Conservation (phyloP, 2,329 filamentous ascomycete genomes). For the Magnaporthiopsis rhizophila region DNA sequence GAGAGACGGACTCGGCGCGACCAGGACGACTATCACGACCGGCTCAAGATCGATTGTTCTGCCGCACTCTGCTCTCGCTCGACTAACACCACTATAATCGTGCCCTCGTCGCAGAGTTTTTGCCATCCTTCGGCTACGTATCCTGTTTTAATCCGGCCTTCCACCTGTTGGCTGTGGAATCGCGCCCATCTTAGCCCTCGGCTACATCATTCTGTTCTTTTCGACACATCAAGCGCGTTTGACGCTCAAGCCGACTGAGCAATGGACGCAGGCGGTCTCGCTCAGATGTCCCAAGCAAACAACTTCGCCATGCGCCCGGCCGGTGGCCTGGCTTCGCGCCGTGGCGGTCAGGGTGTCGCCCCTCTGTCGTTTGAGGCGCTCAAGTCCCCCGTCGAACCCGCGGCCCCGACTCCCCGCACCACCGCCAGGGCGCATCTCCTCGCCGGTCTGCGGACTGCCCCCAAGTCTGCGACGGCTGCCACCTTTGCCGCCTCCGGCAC, state of each 20-base stretch:
- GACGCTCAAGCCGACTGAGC: conserved; percentile 27
- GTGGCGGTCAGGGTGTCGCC: conserved; percentile 84
- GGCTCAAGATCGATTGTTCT: conserved; percentile 5
- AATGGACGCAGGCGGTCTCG: conserved; percentile 97
- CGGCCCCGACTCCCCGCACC: conserved; percentile 76
- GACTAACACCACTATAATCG: conserved; percentile 1
- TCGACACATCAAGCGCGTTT: neutral
- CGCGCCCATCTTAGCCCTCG: conserved; percentile 3
- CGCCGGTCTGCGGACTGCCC: conserved; percentile 85
- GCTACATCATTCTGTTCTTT: conserved; percentile 3
- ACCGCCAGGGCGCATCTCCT: conserved; percentile 83
- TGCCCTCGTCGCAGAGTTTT: conserved; percentile 3
- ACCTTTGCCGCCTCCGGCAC: conserved; percentile 43
- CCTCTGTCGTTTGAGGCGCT: conserved; percentile 70
- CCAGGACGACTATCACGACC: neutral
- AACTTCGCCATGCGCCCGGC: conserved; percentile 69
- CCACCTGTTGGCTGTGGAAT: conserved; percentile 5
- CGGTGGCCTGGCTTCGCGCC: conserved; percentile 73
- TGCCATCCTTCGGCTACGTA: neutral
- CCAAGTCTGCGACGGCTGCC: conserved; percentile 70
- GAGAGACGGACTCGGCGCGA: conserved; percentile 6
- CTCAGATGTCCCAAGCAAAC: conserved; percentile 95
- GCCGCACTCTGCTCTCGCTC: neutral
- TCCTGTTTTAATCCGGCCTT: conserved; percentile 2
- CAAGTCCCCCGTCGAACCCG: conserved; percentile 61